phyloP scores from a whole-genome alignment of 2,329 filamentous ascomycete species.

The Ilyonectria robusta region DNA sequence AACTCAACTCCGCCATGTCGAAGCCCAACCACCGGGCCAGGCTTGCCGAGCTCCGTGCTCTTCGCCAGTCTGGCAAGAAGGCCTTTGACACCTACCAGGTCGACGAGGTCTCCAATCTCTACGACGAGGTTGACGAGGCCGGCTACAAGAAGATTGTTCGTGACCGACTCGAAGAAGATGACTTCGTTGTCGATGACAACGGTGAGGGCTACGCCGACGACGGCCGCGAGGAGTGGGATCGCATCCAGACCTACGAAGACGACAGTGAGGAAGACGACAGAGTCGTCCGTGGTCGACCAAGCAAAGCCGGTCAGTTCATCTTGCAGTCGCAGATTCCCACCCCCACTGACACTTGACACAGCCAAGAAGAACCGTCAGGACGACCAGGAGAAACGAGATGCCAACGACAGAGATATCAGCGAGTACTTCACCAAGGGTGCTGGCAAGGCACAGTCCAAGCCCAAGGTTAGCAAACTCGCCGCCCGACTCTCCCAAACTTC shows the following conservation, averaged over 20 bases:
- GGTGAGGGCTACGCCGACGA: constrained; percentile 97
- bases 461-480: constrained; percentile 74
- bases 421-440: constrained; percentile 92
- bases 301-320: constrained; percentile 63
- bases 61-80: constrained; percentile 92
- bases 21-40: constrained; percentile 61
- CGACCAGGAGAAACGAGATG: constrained; percentile 86
- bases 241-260: constrained; percentile 76
- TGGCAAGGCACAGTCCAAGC: constrained; percentile 76
- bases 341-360: constrained; percentile 51
- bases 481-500: neutral
- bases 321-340: neutral
- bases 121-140: constrained; percentile 97
- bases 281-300: constrained; percentile 61
- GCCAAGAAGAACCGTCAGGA: constrained; percentile 91
- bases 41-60: constrained; percentile 85
- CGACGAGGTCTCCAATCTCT: constrained; percentile 85
- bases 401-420: constrained; percentile 91
- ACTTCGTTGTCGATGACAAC: constrained; percentile 99
- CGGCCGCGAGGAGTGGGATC: constrained; percentile 94
- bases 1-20: constrained; percentile 52
- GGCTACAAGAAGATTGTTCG: constrained; percentile 97
- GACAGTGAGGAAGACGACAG: constrained; percentile 74
- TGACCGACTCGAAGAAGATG: constrained; percentile 89
- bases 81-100: constrained; percentile 89